These are phyloP conservation scores for Eragrostis tef DNA, from an alignment of 202 grass and related monocot species.

Conservation along the genomic window DNA sequence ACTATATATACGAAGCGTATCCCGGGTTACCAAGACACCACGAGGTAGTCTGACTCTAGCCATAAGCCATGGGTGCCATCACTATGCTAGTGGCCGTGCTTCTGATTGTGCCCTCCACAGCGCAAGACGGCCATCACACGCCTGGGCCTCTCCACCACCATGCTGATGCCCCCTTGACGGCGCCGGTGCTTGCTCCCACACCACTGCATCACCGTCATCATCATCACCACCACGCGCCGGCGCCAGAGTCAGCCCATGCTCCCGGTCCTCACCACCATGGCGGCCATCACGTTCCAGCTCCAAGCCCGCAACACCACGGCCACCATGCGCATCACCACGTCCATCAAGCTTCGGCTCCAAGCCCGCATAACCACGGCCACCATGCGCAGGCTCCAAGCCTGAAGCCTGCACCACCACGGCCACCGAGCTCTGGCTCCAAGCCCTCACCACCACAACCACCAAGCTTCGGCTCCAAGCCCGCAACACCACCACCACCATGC, in stretches of 20 bases:
- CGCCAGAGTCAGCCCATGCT: background rate
- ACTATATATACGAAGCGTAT: conserved; percentile 10
- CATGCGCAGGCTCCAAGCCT: no score
- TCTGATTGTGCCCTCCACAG: conserved; percentile 8
- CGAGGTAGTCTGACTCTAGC: background rate
- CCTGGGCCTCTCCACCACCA: no score
- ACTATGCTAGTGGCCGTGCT: conserved; percentile 7
- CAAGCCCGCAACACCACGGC: background rate
- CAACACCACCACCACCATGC: background rate
- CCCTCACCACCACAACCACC: no score
- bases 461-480: background rate
- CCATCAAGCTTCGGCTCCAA: no score
- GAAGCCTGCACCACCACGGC: no score
- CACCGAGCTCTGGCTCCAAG: no score
- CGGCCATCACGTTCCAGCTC: background rate
- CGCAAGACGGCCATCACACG: background rate
- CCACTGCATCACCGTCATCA: background rate
- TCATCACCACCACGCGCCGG: background rate
- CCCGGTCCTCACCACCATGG: background rate
- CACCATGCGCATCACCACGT: conserved; percentile 1
- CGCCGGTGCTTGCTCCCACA: background rate
- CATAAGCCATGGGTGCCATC: conserved; percentile 31
- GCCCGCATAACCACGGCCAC: no score
- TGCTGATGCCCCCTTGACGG: no score
- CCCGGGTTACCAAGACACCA: background rate